Base-by-base conservation (phyloP, 345 rosid genomes). In the Eucalyptus regnans region DNA sequence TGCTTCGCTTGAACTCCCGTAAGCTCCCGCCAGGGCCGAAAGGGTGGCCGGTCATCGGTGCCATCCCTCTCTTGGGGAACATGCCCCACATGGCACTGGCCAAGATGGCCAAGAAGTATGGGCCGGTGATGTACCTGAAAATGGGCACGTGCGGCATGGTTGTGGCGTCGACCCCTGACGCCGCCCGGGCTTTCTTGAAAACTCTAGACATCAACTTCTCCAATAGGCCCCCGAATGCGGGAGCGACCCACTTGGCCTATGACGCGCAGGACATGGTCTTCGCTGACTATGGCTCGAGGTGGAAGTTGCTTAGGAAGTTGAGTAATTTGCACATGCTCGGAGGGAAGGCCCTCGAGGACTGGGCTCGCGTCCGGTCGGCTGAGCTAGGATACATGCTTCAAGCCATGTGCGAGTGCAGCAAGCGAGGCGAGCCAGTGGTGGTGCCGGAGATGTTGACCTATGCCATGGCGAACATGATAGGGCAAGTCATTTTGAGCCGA, bases 291-390 rank as follows among this genome's bases (percentile, higher is more conserved):
- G 97, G 97, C 2, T 92, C 93, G 0, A 90, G 92, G 83, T 95
- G 96, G 97, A 92, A 91, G 88, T 68, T 94, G 79, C 87, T 95
- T 12, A 90, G 97, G 49, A 95, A 93, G 86, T 41, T 95, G 60
- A 95, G 97, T 51, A 94, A 92, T 83, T 88, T 93, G 5, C 96
- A 94, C 90, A 91, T 94, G 95, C 93, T 95, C 7, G 96, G 96
- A 1, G 96, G 93, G 11, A 95, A 94, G 66, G 97, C 96, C 9
- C 88, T 95, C 0, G 94, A 95, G 10, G 94, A 93, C 5, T 94
- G 95, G 96, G 79, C 93, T 52, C 33, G 76, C 4, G 92, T 94
- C 6, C 91, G 97, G 2, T 31, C 54, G 3, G 12, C 48, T 4
- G 96, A 95, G 89, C 80, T 95, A 1, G 96, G 96, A 7, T 89